Evolutionary conservation across 805 yeast genomes (phyloP), one percentile per base, ranked within the genome.

Genomic region (Saccharomycopsis babjevae): DNA sequence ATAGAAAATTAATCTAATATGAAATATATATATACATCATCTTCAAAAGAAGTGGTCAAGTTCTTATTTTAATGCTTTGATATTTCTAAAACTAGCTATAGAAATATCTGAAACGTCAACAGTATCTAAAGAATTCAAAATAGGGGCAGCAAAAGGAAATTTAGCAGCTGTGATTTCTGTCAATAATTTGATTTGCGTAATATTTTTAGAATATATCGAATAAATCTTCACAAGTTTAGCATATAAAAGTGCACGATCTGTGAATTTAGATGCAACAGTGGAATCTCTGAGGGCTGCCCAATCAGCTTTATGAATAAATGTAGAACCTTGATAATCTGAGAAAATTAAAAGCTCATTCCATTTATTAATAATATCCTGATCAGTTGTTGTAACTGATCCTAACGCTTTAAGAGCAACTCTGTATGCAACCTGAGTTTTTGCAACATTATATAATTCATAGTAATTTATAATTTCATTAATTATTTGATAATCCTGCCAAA

Each of bases 231-330:
- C 80, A 62, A 84, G 73, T 59, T 80, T 75, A 70, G 82, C 77
- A 70, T 83, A 85, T 32, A 84, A 71, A 42, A 77, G 74, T 63
- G 78, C 77, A 71, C 89, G 77, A 20, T 76, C 71, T 43, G 69
- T 65, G 56, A 70, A 73, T 28, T 69, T 70, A 3, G 85, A 77
- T 62, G 74, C 73, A 52, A 83, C 76, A 5, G 94, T 88, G 22
- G 93, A 89, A 70, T 85, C 91, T 74, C 92, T 82, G 61, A 88
- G 72, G 1, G 93, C 87, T 46, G 89, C 86, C 93, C 93, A 88
- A 73, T 87, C 93, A 11, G 94, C 93, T 70, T 83, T 84, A 6
- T 93, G 91, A 66, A 88, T 84, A 69, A 84, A 86, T 46, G 72
- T 73, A 72, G 80, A 82, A 11, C 83, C 83, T 57, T 76, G 78